These are phyloP conservation scores for Decorospora gaudefroyi DNA, from an alignment of 2,329 filamentous ascomycete species.

Conservation along the genomic window DNA sequence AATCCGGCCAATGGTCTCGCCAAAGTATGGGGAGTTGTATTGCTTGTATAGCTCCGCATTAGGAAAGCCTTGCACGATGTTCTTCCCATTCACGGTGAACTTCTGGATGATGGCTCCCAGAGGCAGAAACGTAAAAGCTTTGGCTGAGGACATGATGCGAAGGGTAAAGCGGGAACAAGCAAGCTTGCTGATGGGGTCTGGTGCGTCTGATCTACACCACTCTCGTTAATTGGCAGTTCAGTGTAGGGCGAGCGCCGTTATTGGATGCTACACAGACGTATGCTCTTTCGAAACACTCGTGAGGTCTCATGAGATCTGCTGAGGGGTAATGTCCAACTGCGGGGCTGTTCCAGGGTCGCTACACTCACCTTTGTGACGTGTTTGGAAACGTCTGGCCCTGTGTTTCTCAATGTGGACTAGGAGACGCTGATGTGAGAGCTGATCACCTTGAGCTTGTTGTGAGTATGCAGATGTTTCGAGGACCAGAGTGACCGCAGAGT, in stretches of 20 bases:
- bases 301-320: slow-evolving; percentile 11
- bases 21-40: slow-evolving; percentile 80
- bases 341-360: slow-evolving; percentile 18
- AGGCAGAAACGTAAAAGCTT: slow-evolving; percentile 66
- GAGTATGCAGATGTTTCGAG: too few relatives aligned
- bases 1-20: slow-evolving; percentile 85
- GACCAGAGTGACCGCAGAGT: slow-evolving; percentile 3
- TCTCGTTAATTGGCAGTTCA: slow-evolving; percentile 8
- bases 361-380: slow-evolving; percentile 23
- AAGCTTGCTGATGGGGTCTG: slow-evolving; percentile 4
- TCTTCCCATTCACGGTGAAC: slow-evolving; percentile 74
- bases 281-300: slow-evolving; percentile 1
- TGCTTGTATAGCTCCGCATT: slow-evolving; percentile 73
- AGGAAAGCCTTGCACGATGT: slow-evolving; percentile 89
- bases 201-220: slow-evolving; percentile 7
- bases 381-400: slow-evolving; percentile 2
- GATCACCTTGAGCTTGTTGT: too few relatives aligned
- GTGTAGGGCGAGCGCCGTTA: slow-evolving; percentile 1
- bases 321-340: slow-evolving; percentile 22
- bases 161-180: slow-evolving; percentile 1
- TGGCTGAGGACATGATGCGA: slow-evolving; percentile 36
- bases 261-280: too few relatives aligned
- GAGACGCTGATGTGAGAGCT: too few relatives aligned
- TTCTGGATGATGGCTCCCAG: slow-evolving; percentile 80
- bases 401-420: background rate